A percentile compares a stretch with the other conserved stretches of the same genome.
phyloP scores from a whole-genome alignment of 139 green algal genomes.

The Chlamydomonas sp. region DNA sequence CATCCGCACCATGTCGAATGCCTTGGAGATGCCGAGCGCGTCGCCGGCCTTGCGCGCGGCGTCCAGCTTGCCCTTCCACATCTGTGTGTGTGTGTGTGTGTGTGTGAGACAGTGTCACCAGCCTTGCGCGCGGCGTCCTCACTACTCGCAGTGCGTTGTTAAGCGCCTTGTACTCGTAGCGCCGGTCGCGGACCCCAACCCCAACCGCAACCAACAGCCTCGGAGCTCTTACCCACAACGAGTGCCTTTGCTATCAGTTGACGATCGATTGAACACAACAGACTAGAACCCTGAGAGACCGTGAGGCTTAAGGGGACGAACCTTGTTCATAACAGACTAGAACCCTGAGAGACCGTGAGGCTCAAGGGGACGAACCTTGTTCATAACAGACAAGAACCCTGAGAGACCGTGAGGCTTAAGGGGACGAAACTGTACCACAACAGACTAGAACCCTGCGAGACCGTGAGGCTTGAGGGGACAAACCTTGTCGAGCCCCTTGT shows the following conservation, averaged over 20 bases:
- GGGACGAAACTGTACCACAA: not conserved
- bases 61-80: constrained; percentile 82
- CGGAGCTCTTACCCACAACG: too few relatives aligned
- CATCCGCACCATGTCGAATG: constrained; percentile 35
- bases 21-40: constrained; percentile 54
- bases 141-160: too few relatives aligned
- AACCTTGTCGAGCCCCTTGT: constrained; percentile 82
- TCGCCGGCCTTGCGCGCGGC: constrained; percentile 64
- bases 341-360: not conserved
- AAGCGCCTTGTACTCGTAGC: constrained; percentile 98
- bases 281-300: too few relatives aligned
- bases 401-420: too few relatives aligned
- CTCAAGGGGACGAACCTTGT: not conserved
- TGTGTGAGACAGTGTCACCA: too few relatives aligned
- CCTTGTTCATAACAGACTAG: not conserved
- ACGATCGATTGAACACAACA: too few relatives aligned
- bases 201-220: constrained; percentile 88
- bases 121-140: too few relatives aligned
- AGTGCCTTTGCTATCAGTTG: too few relatives aligned
- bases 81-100: too few relatives aligned
- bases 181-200: constrained; percentile 87
- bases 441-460: not conserved
- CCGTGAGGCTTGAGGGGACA: not conserved
- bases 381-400: too few relatives aligned
- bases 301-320: too few relatives aligned